These are phyloP conservation scores for Larix sibirica DNA, from an alignment of 83 land plant genomes.

Conservation along the genomic window DNA sequence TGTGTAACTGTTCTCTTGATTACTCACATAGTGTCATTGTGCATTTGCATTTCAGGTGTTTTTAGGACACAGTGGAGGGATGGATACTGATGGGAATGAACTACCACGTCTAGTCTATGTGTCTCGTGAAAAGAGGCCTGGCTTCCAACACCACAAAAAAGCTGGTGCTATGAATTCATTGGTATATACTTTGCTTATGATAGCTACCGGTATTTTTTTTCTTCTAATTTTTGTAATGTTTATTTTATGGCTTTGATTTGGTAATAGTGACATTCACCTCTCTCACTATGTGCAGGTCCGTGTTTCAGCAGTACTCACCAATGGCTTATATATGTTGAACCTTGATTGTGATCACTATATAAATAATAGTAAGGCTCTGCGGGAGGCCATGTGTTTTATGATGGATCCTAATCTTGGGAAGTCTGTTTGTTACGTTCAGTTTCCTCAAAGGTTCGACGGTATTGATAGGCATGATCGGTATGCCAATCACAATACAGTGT, in stretches of 20 bases:
- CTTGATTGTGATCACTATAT: constrained; percentile 17
- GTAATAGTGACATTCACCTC: background rate
- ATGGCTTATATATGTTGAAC: constrained; percentile 11
- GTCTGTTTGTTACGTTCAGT: constrained; percentile 12
- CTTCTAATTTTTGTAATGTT: background rate
- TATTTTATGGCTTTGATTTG: background rate
- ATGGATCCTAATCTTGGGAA: constrained; percentile 20
- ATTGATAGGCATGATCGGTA: constrained; percentile 18
- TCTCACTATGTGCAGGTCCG: constrained; percentile 11
- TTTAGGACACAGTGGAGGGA: constrained; percentile 81
- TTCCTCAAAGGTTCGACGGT: constrained; percentile 17
- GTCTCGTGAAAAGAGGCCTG: constrained; percentile 84
- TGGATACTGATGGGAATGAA: constrained; percentile 76
- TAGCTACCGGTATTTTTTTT: background rate
- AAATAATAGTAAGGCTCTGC: constrained; percentile 11
- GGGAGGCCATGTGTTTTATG: constrained; percentile 18
- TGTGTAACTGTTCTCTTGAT: background rate
- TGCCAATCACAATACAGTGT: constrained; percentile 17
- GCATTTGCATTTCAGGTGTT: constrained; percentile 47
- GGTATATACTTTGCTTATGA: constrained; percentile 32
- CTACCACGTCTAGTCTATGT: constrained; percentile 79
- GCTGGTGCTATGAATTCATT: constrained; percentile 93
- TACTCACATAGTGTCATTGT: background rate
- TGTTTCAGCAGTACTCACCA: constrained; percentile 16
- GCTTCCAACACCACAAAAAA: constrained; percentile 87